These are phyloP conservation scores for Xylaria curta DNA, from an alignment of 495 filamentous ascomycete species.

Conservation along the genomic window DNA sequence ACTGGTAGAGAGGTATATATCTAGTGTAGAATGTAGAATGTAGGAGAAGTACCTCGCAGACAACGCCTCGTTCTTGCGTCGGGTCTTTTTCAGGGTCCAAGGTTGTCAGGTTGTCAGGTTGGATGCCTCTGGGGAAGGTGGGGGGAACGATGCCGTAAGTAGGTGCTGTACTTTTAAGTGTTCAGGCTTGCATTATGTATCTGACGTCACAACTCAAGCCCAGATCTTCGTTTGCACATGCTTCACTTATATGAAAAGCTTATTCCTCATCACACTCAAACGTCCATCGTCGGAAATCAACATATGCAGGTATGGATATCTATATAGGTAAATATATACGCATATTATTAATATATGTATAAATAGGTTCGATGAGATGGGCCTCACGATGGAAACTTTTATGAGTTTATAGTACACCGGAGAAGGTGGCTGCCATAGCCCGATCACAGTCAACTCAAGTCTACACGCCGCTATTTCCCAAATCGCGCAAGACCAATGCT, in stretches of 20 bases:
- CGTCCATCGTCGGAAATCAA: background rate
- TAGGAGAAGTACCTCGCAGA: background rate
- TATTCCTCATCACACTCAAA: background rate
- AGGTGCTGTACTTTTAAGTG: background rate
- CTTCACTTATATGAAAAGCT: background rate
- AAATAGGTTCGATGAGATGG: background rate
- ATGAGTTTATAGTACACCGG: background rate
- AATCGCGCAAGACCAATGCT: background rate
- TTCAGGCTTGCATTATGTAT: background rate
- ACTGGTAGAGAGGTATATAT: background rate
- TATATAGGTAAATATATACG: background rate
- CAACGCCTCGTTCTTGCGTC: background rate
- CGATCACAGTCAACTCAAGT: background rate
- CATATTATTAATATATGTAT: background rate
- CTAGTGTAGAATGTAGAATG: background rate
- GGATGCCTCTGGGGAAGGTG: constrained; percentile 4
- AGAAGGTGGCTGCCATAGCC: background rate
- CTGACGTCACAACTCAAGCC: constrained; percentile 2
- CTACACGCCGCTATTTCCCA: background rate
- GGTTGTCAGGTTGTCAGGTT: background rate
- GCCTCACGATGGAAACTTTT: background rate
- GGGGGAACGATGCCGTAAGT: background rate
- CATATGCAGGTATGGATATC: too few relatives aligned
- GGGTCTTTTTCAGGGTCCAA: background rate
- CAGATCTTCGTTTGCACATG: background rate